Conservation (phyloP, 1,284 basidiomycete species). For the Stygiomarasmius scandens region DNA sequence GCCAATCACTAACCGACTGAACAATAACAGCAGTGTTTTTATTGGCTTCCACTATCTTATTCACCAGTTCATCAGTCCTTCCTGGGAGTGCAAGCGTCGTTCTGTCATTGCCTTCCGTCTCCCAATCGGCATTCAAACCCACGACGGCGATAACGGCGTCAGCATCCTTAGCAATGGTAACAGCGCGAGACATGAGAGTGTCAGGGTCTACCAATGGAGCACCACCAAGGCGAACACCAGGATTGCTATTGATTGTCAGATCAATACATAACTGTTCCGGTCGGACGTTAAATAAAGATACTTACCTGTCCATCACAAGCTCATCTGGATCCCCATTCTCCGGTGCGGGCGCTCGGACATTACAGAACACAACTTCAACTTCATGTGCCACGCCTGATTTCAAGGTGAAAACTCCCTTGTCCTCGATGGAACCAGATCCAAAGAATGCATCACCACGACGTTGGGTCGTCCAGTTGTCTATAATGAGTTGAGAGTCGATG, state of each 20-base stretch:
- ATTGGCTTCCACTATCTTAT: slow-evolving; percentile 66
- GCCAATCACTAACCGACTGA: slow-evolving; percentile 68
- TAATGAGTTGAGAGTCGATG: slow-evolving; percentile 65
- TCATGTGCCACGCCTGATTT: slow-evolving; percentile 60
- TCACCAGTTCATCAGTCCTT: slow-evolving; percentile 72
- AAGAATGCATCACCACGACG: slow-evolving; percentile 70
- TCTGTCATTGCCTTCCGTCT: slow-evolving; percentile 74
- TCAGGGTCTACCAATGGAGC: slow-evolving; percentile 61
- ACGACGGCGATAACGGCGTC: slow-evolving; percentile 74
- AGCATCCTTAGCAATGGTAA: slow-evolving; percentile 63
- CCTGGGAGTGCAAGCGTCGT: slow-evolving; percentile 68
- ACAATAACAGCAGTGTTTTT: slow-evolving; percentile 77
- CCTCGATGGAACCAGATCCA: slow-evolving; percentile 57
- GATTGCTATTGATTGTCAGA: slow-evolving; percentile 39
- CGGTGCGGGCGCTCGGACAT: slow-evolving; percentile 65
- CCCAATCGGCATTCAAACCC: slow-evolving; percentile 79
- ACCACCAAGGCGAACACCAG: slow-evolving; percentile 69
- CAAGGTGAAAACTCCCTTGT: slow-evolving; percentile 54
- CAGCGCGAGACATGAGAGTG: slow-evolving; percentile 59
- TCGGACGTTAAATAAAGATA: not conserved
- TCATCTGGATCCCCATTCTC: slow-evolving; percentile 68
- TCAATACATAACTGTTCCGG: no score
- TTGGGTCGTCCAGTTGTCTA: slow-evolving; percentile 79
- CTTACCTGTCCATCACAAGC: slow-evolving; percentile 54
- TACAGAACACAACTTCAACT: slow-evolving; percentile 68